Conservation (phyloP, 1,284 basidiomycete species). For the Fomitopsis palustris region DNA sequence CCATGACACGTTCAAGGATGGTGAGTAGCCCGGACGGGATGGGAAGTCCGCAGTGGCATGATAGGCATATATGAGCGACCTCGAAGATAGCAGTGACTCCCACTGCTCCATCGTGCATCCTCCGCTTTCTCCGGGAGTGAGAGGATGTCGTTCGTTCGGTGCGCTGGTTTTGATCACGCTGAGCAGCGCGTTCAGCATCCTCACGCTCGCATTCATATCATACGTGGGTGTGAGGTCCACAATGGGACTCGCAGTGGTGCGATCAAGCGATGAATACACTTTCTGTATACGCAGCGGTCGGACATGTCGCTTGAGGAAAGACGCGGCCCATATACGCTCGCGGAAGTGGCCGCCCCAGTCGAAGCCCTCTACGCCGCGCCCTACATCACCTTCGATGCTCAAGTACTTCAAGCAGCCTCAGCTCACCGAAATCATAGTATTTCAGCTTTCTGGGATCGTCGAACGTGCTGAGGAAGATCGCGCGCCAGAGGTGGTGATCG, state of each 20-base stretch:
- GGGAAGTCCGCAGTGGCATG: constrained; percentile 4
- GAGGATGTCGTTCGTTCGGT: constrained; percentile 8
- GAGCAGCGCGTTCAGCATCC: constrained; percentile 20
- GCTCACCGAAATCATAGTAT: constrained; percentile 2
- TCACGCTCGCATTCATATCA: constrained; percentile 1
- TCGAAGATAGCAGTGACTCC: not conserved
- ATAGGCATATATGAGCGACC: constrained; percentile 6
- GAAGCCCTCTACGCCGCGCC: not conserved
- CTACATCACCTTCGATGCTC: not conserved
- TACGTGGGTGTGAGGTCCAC: constrained; percentile 3
- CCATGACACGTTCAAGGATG: constrained; percentile 26
- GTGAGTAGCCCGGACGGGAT: not conserved
- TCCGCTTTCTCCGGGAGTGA: not conserved
- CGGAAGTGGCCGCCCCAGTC: constrained; percentile 19
- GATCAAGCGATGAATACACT: constrained; percentile 9
- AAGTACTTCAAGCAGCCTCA: not conserved
- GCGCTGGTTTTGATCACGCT: constrained; percentile 27
- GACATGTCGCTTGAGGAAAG: constrained; percentile 10
- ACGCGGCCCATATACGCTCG: constrained; percentile 14
- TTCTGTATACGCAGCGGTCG: constrained; percentile 5
- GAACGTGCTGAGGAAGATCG: constrained; percentile 43
- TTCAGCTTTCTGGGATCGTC: constrained; percentile 38
- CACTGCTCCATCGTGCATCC: not conserved
- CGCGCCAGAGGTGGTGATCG: constrained; percentile 50
- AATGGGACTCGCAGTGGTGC: constrained; percentile 3